phyloP scores from a whole-genome alignment of 2,329 filamentous ascomycete species.

The Bipolaris zeicola region DNA sequence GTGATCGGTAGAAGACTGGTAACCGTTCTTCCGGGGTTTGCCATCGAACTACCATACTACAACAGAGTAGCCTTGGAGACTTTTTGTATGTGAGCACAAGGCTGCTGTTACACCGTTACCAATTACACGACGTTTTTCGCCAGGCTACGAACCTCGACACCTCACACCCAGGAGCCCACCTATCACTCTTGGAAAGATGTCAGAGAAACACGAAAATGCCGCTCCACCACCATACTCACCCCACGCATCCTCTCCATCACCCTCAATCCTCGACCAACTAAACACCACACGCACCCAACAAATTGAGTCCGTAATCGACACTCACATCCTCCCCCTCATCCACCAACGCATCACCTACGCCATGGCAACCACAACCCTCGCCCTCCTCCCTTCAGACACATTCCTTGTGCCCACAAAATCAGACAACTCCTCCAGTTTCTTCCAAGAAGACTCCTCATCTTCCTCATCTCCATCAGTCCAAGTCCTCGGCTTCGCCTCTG shows the following conservation, averaged over 20 bases:
- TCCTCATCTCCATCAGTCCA: slow-evolving; percentile 19
- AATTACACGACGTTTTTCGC: not conserved
- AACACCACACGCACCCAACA: slow-evolving; percentile 49
- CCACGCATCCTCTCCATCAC: slow-evolving; percentile 21
- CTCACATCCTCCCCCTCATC: slow-evolving; percentile 51
- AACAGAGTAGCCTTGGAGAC: too few relatives aligned
- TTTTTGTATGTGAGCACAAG: too few relatives aligned
- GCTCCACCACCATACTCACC: slow-evolving; percentile 18
- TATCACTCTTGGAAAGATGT: slow-evolving; percentile 10
- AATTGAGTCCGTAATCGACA: slow-evolving; percentile 48
- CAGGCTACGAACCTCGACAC: not conserved
- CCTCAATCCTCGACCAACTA: slow-evolving; percentile 42
- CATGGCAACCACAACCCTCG: slow-evolving; percentile 50
- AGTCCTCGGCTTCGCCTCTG: slow-evolving; percentile 49
- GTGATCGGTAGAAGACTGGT: slow-evolving; percentile 4
- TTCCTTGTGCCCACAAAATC: slow-evolving; percentile 34
- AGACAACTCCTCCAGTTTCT: slow-evolving; percentile 34
- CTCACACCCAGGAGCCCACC: not conserved
- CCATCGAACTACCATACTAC: not conserved
- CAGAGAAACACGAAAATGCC: slow-evolving; percentile 13
- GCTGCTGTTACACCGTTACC: too few relatives aligned
- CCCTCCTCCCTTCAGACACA: slow-evolving; percentile 53
- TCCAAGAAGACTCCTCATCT: too few relatives aligned
- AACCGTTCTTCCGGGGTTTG: not conserved
- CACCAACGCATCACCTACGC: slow-evolving; percentile 48